Evolutionary conservation across 2,329 filamentous ascomycete species (phyloP).

Genomic region (Fusarium sp.): DNA sequence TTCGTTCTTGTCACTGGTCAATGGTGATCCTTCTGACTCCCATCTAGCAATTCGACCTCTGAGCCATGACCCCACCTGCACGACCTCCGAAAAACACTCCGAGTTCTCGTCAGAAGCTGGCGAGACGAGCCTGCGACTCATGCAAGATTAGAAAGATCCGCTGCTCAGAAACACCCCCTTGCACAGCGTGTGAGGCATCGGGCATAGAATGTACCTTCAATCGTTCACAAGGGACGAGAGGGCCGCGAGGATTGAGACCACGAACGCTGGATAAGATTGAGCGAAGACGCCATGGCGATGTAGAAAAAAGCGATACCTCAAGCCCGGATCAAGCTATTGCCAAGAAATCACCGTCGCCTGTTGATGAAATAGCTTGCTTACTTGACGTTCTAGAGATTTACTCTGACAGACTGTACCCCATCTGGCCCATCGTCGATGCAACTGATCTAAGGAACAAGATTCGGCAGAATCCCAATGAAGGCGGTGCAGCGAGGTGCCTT

Average conservation of each 20-base stretch:
- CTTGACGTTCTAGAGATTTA: conserved; percentile 53
- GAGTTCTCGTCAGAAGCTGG: conserved; percentile 31
- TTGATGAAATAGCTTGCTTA: conserved; percentile 41
- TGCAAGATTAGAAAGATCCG: conserved; percentile 64
- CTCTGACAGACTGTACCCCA: conserved; percentile 59
- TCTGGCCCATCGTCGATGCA: conserved; percentile 61
- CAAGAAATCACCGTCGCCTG: conserved; percentile 14
- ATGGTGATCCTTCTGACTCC: not conserved
- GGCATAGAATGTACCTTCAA: conserved; percentile 62
- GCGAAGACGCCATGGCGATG: conserved; percentile 27
- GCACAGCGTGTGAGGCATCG: conserved; percentile 54
- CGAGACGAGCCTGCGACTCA: conserved; percentile 56
- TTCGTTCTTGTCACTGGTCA: not conserved
- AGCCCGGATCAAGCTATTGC: not conserved
- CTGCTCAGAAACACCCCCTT: conserved; percentile 58
- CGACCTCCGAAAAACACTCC: conserved; percentile 30
- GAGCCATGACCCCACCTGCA: conserved; percentile 30
- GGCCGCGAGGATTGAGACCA: conserved; percentile 56
- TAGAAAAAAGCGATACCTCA: conserved; percentile 5
- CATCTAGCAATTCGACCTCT: not conserved
- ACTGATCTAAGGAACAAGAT: conserved; percentile 52
- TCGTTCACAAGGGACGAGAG: conserved; percentile 54
- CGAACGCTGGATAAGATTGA: conserved; percentile 55
- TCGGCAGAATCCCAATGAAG: conserved; percentile 41
- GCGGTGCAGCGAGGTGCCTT: conserved; percentile 50